Base-by-base conservation (phyloP, 2,329 filamentous ascomycete species). In the Colletotrichum musae region DNA sequence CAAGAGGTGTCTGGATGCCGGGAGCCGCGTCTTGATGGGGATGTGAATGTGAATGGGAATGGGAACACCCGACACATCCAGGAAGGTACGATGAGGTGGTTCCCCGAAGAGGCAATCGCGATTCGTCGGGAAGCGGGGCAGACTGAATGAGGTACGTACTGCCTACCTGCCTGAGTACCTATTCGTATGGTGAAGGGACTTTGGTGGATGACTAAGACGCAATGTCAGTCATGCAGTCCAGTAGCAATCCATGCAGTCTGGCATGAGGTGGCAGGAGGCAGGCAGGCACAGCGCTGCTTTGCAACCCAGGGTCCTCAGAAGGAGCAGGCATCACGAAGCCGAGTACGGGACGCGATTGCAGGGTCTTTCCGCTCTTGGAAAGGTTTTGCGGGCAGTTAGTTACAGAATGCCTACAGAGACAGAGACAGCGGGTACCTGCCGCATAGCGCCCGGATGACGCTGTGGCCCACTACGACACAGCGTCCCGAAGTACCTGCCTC, bases 71-170 rank as follows among this genome's bases (percentile, higher is more conserved):
- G 21, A 70, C 41, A 36, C 28, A 32, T 9, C 7, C 32, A 36
- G 7, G n/a, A 53, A 54, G 54, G 51, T 48, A 69, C 66, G 66
- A 69, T 59, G 54, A 59, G 24, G 13, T 52, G 61, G 48, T 54
- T 59, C 41, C 50, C 47, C 21, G 39, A 59, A 59, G 24, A 68
- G 66, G 51, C 24, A 57, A 43, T 36, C 32, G 32, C 32, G 32
- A 36, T 36, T 36, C 32, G 32, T 36, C 32, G 32, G 9, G 32
- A 36, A 36, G 32, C 32, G 32, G 32, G 32, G 32, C 32, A 7
- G 28, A 32, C 7, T 18, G 18, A 18, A 18, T 18, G 18, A 18
- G 18, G 18, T 18, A 18, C 18, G 18, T 18, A 18, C 18, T 18
- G 28, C 28, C 28, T 9, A 10, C 28, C 28, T 32, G 3, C 28